phyloP scores from a whole-genome alignment of 768 basidiomycete species.

The Galerina marginata region DNA sequence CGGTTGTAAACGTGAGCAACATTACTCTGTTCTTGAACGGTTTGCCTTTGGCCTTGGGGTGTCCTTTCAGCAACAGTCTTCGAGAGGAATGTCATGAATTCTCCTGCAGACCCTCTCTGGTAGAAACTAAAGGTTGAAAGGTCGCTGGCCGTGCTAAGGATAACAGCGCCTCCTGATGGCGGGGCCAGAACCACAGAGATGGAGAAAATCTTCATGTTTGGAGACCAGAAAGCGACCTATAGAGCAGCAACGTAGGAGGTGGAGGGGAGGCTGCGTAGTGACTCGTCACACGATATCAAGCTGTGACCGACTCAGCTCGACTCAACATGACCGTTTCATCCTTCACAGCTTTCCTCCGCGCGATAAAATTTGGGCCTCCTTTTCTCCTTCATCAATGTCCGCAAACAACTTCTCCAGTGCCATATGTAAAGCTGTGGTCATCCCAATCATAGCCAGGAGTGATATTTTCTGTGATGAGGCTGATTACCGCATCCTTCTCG shows the following conservation, averaged over 20 bases:
- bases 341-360: too few relatives aligned
- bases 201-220: constrained; percentile 83
- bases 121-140: constrained; percentile 94
- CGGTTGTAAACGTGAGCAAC: constrained; percentile 93
- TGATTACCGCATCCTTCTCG: too few relatives aligned
- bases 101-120: constrained; percentile 83
- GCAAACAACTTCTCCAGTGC: too few relatives aligned
- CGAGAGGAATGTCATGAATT: constrained; percentile 94
- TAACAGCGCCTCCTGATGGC: constrained; percentile 61
- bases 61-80: constrained; percentile 94
- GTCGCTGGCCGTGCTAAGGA: constrained; percentile 75
- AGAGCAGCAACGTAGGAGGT: background rate
- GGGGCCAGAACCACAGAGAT: constrained; percentile 77
- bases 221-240: background rate
- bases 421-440: too few relatives aligned
- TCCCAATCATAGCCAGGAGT: too few relatives aligned
- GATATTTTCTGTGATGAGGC: too few relatives aligned
- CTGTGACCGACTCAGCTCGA: too few relatives aligned
- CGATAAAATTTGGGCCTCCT: too few relatives aligned
- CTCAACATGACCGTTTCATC: too few relatives aligned
- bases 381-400: too few relatives aligned
- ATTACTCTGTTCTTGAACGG: constrained; percentile 92
- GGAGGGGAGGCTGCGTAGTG: too few relatives aligned
- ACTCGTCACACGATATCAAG: too few relatives aligned
- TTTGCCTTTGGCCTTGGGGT: constrained; percentile 86